Base-by-base conservation (phyloP, 768 basidiomycete species). In the Daedaleopsis sinensis region DNA sequence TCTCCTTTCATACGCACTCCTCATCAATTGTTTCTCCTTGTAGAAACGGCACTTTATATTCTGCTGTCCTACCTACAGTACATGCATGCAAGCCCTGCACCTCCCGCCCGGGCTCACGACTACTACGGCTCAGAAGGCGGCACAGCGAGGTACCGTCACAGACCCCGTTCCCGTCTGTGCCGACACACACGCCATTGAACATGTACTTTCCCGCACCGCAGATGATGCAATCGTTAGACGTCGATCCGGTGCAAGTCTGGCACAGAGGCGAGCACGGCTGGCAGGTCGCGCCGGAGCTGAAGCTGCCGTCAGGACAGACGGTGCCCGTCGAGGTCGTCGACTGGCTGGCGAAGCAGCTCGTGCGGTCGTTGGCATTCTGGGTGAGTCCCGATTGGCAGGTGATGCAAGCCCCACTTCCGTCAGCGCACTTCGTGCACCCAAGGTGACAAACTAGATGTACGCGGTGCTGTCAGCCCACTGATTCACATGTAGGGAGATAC, bases 381-480 rank as follows among this genome's bases (percentile, higher is more conserved):
- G 87, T 87, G 67, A 89, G 90, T 3, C 87, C 86, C n/a, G 79
- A 66, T 65, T 82, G 81, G 79, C 94, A 96, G 36, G 86, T 72
- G 21, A 86, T 80, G 68, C 94, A 96, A 44, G 82, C 79, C 2
- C 90, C 94, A 1, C 84, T 85, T 35, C 77, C 77, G 70, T 86
- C 81, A 0, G 88, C 82, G 69, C 94, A 96, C 65, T 82, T 71
- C 0, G 82, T 73, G 69, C 94, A 96, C 13, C 90, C 90, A 2
- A 88, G 77, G 51, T 84, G 76, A 73, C 93, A 96, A 50, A 90
- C 90, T 88, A 60, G 12, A 21, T 27, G 42, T 19, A 23, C 13
- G 24, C 11, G 47, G 11, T 37, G 55, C 1, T 51, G 56, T 21
- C 5, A 16, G 57, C 43, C 32, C 1, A 44, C 4, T 21, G 0